Conservation (phyloP, 148 eudicot genomes). For the Nepenthes mirabilis region DNA sequence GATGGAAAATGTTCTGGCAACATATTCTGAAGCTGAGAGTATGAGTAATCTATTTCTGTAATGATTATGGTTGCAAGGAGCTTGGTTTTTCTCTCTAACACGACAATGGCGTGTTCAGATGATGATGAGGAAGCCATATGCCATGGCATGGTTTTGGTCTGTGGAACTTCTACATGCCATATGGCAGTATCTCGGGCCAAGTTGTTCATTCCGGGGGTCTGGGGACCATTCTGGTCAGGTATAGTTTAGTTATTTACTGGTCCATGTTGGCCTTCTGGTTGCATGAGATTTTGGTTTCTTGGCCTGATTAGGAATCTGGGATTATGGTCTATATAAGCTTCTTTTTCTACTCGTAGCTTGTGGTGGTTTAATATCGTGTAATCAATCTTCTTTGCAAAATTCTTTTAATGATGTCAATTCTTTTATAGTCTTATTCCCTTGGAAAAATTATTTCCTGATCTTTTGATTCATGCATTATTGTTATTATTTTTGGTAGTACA, state of each 20-base stretch:
- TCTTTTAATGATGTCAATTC: no score
- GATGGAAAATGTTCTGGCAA: constrained; percentile 68
- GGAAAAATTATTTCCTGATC: no score
- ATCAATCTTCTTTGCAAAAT: no score
- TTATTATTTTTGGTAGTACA: no score
- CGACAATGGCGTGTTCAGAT: constrained; percentile 24
- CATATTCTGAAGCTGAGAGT: constrained; percentile 39
- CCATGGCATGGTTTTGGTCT: constrained; percentile 88
- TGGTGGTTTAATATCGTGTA: no score
- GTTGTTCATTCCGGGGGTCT: constrained; percentile 89
- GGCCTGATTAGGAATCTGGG: no score
- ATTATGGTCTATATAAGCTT: no score
- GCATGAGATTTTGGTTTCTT: neutral
- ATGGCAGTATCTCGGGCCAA: constrained; percentile 85
- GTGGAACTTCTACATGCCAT: constrained; percentile 99
- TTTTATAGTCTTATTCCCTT: no score
- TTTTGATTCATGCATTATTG: no score
- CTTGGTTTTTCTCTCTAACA: constrained; percentile 3
- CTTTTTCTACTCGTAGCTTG: no score
- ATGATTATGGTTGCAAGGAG: constrained; percentile 1
- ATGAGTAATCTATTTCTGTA: constrained; percentile 3
- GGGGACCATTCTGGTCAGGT: constrained; percentile 99
- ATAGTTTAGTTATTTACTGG: constrained; percentile 1
- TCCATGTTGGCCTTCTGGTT: neutral
- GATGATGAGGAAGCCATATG: constrained; percentile 64